Evolutionary conservation across 495 filamentous ascomycete species (phyloP), one percentile per base, ranked within the genome.

Genomic region (Articulospora tetracladia): DNA sequence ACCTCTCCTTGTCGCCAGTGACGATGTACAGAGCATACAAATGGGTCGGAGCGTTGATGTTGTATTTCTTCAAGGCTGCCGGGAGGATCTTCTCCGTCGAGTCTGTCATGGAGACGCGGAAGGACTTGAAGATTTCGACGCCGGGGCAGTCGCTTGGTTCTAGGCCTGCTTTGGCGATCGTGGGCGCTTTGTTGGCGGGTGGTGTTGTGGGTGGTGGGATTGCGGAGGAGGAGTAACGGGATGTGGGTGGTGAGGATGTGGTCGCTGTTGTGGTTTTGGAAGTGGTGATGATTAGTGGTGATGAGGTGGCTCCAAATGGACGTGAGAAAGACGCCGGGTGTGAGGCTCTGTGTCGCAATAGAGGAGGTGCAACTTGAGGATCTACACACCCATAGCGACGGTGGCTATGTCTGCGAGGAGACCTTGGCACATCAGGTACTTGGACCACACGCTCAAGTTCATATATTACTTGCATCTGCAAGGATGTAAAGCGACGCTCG

Each of bases 1-100:
- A 97, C 23, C 94, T 84, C 76, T 98, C 93, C 73, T 97, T 90
- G 62, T 97, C 91, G 23, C 93, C 93, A 66, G 94, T 93, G 1
- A 97, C 92, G 59, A 98, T 97, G 68, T 96, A 98, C 20, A 98
- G 79, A 1, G 91, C 91, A 65, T 98, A 98, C 63, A 94, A 86
- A 62, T 92, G 89, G 86, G 90, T 95, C 55, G 95, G 92, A 19
- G 90, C 91, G 58, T 93, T 89, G 79, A 98, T 97, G 70, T 96
- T 91, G 77, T 98, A 98, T 68, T 95, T 95, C 69, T 92, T 91
- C 24, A 98, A 78, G 19, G 93, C 93, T 22, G 92, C 93, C 0
- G 93, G 93, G 10, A 97, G 84, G 25, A 97, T 94, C 67, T 96
- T 96, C 73, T 94, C 83, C 76, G 93, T 97, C 0, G 93, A 92